A percentile compares a stretch with the other conserved stretches of the same genome.
Evolutionary conservation across 2,329 filamentous ascomycete genomes (phyloP).

Genomic region (Ophiostoma ulmi): DNA sequence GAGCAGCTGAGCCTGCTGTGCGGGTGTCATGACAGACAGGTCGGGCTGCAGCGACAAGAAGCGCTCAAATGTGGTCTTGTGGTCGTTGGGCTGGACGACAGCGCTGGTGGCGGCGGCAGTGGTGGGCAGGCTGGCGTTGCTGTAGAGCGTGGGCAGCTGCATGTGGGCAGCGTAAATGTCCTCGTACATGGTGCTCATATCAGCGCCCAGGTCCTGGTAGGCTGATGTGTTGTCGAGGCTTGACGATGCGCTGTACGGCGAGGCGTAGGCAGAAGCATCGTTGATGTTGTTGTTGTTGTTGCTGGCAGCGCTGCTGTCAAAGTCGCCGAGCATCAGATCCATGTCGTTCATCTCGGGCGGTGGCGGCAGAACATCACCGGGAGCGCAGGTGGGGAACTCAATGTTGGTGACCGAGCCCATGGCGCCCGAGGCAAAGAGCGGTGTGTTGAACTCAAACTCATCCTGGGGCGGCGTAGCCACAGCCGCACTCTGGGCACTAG

Average conservation of each 20-base stretch:
- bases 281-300: constrained; percentile 33
- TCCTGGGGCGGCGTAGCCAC: constrained; percentile 56
- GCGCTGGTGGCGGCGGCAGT: constrained; percentile 33
- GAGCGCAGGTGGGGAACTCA: constrained; percentile 40
- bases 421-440: constrained; percentile 2
- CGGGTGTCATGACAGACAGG: constrained; percentile 31
- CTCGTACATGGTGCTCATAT: constrained; percentile 59
- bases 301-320: neutral
- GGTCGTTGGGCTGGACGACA: constrained; percentile 27
- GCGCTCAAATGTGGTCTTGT: constrained; percentile 28
- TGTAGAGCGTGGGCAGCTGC: constrained; percentile 47
- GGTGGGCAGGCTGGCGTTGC: constrained; percentile 41
- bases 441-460: constrained; percentile 28
- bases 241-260: constrained; percentile 39
- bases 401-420: constrained; percentile 31
- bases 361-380: constrained; percentile 26
- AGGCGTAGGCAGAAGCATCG: constrained; percentile 50
- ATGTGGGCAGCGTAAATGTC: constrained; percentile 53
- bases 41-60: constrained; percentile 37
- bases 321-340: constrained; percentile 29
- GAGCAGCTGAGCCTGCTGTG: constrained; percentile 25
- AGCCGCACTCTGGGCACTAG: constrained; percentile 50
- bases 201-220: constrained; percentile 55
- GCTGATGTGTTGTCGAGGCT: constrained; percentile 47
- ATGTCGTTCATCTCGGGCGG: constrained; percentile 41